These are phyloP conservation scores for Cyberlindnera subsufficiens DNA, from an alignment of 805 yeast genomes.

Conservation along the genomic window DNA sequence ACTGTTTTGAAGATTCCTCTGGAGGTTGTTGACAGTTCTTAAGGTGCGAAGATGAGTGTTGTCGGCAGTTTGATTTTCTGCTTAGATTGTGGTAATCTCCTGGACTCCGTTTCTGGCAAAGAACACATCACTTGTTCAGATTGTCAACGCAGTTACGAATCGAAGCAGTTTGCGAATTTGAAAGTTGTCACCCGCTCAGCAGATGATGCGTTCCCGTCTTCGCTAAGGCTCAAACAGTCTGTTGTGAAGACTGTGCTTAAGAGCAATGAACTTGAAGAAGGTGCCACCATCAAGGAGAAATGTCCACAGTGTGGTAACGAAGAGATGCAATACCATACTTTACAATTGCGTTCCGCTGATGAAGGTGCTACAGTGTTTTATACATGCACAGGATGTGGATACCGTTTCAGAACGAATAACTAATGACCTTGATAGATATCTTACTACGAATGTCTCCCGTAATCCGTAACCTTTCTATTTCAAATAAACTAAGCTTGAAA, in stretches of 20 bases:
- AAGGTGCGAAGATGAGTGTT: conserved; percentile 61
- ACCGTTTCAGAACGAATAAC: conserved; percentile 91
- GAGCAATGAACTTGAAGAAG: conserved; percentile 79
- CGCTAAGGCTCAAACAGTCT: conserved; percentile 73
- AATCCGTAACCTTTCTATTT: background rate
- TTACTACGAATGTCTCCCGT: background rate
- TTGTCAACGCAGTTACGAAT: conserved; percentile 37
- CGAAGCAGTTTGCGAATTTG: conserved; percentile 60
- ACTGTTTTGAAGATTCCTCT: no score
- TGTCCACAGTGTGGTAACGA: conserved; percentile 99
- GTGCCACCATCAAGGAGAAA: conserved; percentile 94
- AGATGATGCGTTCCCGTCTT: conserved; percentile 91
- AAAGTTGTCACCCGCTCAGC: conserved; percentile 85
- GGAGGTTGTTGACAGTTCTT: no score
- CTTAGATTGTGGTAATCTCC: conserved; percentile 82
- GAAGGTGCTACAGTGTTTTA: conserved; percentile 99
- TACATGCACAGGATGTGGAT: conserved; percentile 90
- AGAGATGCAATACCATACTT: conserved; percentile 96
- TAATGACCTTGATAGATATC: conserved; percentile 25
- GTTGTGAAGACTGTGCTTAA: conserved; percentile 83
- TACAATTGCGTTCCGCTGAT: conserved; percentile 96
- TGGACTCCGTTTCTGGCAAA: conserved; percentile 58
- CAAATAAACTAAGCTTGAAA: background rate
- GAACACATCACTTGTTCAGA: conserved; percentile 50
- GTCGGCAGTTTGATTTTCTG: conserved; percentile 96